Base-by-base conservation (phyloP, 345 rosid genomes). In the Syzygium aqueum region DNA sequence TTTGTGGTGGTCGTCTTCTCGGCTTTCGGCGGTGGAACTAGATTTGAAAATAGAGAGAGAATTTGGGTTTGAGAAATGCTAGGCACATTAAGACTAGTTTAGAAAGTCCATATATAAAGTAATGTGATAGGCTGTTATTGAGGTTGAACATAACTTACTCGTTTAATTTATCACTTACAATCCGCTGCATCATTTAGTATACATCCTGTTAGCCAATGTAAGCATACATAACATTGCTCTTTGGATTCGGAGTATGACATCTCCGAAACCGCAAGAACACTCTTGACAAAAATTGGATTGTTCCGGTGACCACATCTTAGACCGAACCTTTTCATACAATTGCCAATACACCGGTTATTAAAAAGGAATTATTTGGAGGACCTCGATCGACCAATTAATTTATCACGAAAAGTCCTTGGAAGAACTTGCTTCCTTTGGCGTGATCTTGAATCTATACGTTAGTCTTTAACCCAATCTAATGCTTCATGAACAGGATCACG, bases 261-360 rank as follows among this genome's bases (percentile, higher is more conserved):
- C 37, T 16, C 21, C 2, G 5, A 2, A 30, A 67, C 0, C 2
- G 2, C 3, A 0, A 15, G 7, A 17, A 67, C 25, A 33, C 12
- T 67, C 23, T 17, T 0, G 80, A 0, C 1, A 0, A n/a, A 8
- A 33, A 33, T 17, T 5, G 1, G 2, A 12, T 17, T 4, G 5
- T 67, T 33, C 3, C 0, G 0, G 7, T 5, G 46, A 33, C 3
- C 3, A 2, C 0, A 13, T 33, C 46, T 33, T 17, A 4, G 25
- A 67, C 25, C 46, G 1, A 33, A 19, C 4, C 46, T 67, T 17
- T 19, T 33, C 25, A 40, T 17, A 1, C 22, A 23, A 67, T 33
- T 11, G 22, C 46, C 25, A 1, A 33, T 33, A 0, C 46, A 67
- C 46, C 80, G 6, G 33, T 19, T 46, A 17, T 67, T 4, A 8